These are phyloP conservation scores for Tylopilus orsonianus DNA, from an alignment of 1,284 basidiomycete species.

Conservation along the genomic window DNA sequence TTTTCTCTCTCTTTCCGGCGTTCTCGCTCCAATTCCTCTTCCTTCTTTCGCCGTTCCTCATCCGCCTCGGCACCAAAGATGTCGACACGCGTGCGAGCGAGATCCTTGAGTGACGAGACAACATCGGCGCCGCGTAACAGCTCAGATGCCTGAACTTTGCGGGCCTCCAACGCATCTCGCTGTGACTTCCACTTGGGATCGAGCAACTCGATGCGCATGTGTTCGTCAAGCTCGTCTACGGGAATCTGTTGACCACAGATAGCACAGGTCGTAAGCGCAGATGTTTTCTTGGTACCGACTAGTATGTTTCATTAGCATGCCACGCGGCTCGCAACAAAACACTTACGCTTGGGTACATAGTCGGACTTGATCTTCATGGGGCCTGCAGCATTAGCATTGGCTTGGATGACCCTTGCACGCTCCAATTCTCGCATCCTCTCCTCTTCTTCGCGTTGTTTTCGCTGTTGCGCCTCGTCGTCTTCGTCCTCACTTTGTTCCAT, in stretches of 20 bases:
- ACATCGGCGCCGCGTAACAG: slow-evolving; percentile 90
- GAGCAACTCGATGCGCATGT: slow-evolving; percentile 97
- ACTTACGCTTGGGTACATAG: slow-evolving; percentile 90
- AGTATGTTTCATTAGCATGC: slow-evolving; percentile 14
- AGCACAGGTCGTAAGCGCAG: slow-evolving; percentile 82
- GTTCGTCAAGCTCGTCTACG: slow-evolving; percentile 93
- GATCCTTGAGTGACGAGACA: slow-evolving; percentile 85
- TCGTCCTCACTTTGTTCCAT: slow-evolving; percentile 82
- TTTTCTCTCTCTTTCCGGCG: slow-evolving; percentile 84
- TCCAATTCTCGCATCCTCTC: slow-evolving; percentile 77
- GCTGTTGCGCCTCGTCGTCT: slow-evolving; percentile 62
- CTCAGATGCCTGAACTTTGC: slow-evolving; percentile 88
- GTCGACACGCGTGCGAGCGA: slow-evolving; percentile 90
- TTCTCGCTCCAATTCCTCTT: slow-evolving; percentile 82
- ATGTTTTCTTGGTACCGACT: slow-evolving; percentile 73
- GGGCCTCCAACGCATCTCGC: slow-evolving; percentile 81
- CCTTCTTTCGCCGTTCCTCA: slow-evolving; percentile 80
- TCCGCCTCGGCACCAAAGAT: slow-evolving; percentile 92
- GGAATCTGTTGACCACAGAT: slow-evolving; percentile 95
- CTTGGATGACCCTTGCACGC: slow-evolving; percentile 75
- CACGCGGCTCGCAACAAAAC: not conserved
- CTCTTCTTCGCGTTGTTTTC: slow-evolving; percentile 71
- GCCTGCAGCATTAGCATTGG: slow-evolving; percentile 71
- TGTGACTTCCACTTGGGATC: slow-evolving; percentile 98
- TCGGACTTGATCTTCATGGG: slow-evolving; percentile 97